Percentiles rank a stretch among this genome's conserved stretches.
Conservation (phyloP, 345 rosid species). For the Lumnitzera racemosa region DNA sequence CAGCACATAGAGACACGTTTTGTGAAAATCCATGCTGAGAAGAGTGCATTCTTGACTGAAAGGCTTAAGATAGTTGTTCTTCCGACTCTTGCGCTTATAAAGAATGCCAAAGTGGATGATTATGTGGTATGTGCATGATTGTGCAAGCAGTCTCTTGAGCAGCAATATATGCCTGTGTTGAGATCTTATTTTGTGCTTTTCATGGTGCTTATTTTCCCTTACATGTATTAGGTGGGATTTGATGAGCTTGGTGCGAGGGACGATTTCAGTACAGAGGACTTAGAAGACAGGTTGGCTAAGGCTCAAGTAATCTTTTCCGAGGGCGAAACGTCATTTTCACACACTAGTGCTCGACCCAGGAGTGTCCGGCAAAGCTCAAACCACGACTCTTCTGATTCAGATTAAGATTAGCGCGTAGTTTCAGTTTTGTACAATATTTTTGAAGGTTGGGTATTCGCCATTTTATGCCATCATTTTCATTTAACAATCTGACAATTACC, state of each 20-base stretch:
- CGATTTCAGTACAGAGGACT: slow-evolving; percentile 80
- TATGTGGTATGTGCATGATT: slow-evolving; percentile 56
- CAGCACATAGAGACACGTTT: slow-evolving; percentile 94
- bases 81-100: slow-evolving; percentile 90
- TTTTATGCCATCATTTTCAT: no score
- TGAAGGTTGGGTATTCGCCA: no score
- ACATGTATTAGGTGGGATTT: slow-evolving; percentile 64
- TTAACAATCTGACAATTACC: no score
- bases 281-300: slow-evolving; percentile 88
- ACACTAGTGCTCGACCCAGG: slow-evolving; percentile 39
- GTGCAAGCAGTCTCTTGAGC: not conserved
- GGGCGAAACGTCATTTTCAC: slow-evolving; percentile 68
- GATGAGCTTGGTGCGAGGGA: slow-evolving; percentile 95
- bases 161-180: not conserved
- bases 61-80: slow-evolving; percentile 85
- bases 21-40: slow-evolving; percentile 92
- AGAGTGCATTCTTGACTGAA: slow-evolving; percentile 94
- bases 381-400: slow-evolving; percentile 58
- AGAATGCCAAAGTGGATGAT: slow-evolving; percentile 96
- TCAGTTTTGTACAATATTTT: no score
- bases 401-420: slow-evolving; percentile 11
- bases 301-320: slow-evolving; percentile 74
- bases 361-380: slow-evolving; percentile 63
- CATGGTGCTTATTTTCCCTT: not conserved
- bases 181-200: not conserved